phyloP scores from a whole-genome alignment of 169 alveolate species.

The Miamiensis avidus region DNA sequence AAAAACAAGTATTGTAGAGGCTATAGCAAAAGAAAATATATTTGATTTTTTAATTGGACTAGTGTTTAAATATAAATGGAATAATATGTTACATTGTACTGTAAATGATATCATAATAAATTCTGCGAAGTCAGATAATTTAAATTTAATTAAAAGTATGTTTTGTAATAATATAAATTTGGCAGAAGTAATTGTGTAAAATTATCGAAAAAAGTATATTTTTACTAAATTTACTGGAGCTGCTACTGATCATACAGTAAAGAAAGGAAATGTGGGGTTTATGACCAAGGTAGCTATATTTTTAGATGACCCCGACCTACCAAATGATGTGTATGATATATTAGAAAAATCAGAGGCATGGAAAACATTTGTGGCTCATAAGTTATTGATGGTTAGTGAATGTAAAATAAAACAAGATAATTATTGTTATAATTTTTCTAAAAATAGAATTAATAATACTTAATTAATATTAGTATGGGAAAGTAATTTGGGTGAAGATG shows the following conservation, averaged over 20 bases:
- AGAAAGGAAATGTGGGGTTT: background rate
- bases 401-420: background rate
- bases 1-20: background rate
- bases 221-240: background rate
- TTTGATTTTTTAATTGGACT: background rate
- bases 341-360: background rate
- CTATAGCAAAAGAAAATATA: background rate
- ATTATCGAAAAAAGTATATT: too few species aligned
- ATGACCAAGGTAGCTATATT: background rate
- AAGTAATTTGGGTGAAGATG: background rate
- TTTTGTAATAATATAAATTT: background rate
- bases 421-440: too few species aligned
- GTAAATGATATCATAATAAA: background rate
- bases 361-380: background rate
- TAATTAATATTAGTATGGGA: background rate
- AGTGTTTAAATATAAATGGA: background rate
- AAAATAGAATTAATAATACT: background rate
- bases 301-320: background rate
- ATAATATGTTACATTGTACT: background rate
- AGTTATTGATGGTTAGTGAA: background rate
- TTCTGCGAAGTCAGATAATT: background rate
- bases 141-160: background rate
- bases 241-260: background rate
- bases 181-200: background rate
- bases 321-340: background rate